Conservation (phyloP, 2,329 filamentous ascomycete genomes). For the Colletotrichum sojae region DNA sequence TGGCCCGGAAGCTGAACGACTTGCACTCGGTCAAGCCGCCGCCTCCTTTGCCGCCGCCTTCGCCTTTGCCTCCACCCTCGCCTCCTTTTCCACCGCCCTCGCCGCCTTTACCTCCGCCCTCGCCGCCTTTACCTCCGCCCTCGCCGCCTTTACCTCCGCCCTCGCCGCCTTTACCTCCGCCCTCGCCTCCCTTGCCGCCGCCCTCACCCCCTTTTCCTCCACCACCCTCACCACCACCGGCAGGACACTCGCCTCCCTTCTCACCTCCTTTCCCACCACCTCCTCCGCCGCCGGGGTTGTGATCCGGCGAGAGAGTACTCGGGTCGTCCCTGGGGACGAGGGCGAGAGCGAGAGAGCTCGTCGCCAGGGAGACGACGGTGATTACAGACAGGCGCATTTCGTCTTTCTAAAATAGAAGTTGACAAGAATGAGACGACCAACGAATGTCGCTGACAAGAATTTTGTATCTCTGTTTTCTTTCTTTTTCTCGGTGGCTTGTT, state of each 20-base stretch:
- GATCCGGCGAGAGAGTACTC: background rate
- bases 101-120: background rate
- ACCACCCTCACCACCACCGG: slow-evolving; percentile 2
- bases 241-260: background rate
- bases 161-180: background rate
- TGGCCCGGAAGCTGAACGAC: slow-evolving; percentile 67
- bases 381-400: slow-evolving; percentile 35
- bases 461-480: background rate
- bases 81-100: background rate
- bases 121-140: background rate
- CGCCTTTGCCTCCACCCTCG: slow-evolving; percentile 1
- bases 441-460: background rate
- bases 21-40: slow-evolving; percentile 24
- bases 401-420: background rate
- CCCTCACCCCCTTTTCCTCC: background rate
- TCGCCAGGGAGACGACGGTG: slow-evolving; percentile 30
- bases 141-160: slow-evolving; percentile 1
- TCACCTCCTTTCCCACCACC: background rate
- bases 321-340: slow-evolving; percentile 6
- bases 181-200: slow-evolving; percentile 3
- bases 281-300: background rate
- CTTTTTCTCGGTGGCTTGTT: background rate
- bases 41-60: background rate
- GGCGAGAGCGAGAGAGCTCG: slow-evolving; percentile 32
- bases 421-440: background rate